Evolutionary conservation across 495 filamentous ascomycete species (phyloP).

Genomic region (Annulohypoxylon nitens): DNA sequence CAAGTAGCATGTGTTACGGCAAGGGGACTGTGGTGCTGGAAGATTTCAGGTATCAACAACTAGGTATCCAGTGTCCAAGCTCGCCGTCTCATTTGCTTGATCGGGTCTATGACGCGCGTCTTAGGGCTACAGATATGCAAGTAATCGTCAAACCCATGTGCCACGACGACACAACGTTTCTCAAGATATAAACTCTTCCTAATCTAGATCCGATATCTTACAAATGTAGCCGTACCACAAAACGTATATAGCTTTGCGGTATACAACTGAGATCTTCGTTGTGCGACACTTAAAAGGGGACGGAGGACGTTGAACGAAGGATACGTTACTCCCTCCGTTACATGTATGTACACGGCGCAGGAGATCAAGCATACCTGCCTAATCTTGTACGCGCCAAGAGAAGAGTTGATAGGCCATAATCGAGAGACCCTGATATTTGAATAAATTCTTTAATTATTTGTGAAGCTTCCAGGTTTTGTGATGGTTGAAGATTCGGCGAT

Average conservation of each 20-base stretch:
- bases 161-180: background rate
- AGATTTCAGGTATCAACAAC: background rate
- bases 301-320: background rate
- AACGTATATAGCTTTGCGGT: background rate
- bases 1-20: background rate
- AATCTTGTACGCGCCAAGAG: background rate
- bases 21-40: background rate
- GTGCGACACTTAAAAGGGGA: background rate
- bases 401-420: background rate
- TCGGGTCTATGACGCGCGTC: constrained; percentile 1
- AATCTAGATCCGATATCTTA: constrained; percentile 1
- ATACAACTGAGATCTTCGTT: background rate
- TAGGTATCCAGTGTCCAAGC: background rate
- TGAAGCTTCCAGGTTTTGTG: background rate
- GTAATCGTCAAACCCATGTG: background rate
- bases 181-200: constrained; percentile 1
- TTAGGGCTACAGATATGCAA: background rate
- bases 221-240: background rate
- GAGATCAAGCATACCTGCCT: background rate
- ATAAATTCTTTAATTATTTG: background rate
- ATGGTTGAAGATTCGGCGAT: background rate
- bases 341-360: background rate
- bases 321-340: constrained; percentile 8
- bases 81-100: background rate
- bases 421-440: background rate